Base-by-base conservation (phyloP, 306 rosid species). In the Cucurbita ficifolia region DNA sequence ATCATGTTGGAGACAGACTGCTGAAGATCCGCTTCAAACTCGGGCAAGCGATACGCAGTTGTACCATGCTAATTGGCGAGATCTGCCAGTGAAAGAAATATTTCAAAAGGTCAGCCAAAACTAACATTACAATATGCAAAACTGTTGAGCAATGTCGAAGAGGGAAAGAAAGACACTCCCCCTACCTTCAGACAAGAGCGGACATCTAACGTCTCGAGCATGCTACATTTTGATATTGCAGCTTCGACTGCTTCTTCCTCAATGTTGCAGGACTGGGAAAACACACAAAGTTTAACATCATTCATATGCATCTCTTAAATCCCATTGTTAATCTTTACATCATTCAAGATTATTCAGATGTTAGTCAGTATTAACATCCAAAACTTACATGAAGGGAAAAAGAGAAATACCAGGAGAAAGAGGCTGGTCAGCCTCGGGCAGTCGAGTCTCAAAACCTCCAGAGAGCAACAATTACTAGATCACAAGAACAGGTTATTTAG, bases 121-220 rank as follows among this genome's bases (percentile, higher is more conserved):
- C 35, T 43, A 42, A 18, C 35, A 1, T 42, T 18, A 64, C 2
- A 9, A 4, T 42, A 40, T 8, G 56, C 56, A 48, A 14, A 7
- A 48, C 73, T 69, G 24, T 48, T 22, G 33, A 49, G 33, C 16
- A 49, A 70, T 70, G 46, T 11, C 50, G 40, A 46, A 13, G 5
- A 29, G 17, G n/a, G 5, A 43, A 68, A 68, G 21, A 7, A 17
- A 24, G 60, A 60, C 62, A 38, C 67, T 51, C 56, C 60, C 84
- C 70, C 22, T 29, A 89, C 99, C 96, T 89, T 95, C 0, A 86
- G 99, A 89, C 99, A 95, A 70, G 83, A 85, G 81, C 99, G 97
- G 63, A 95, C 93, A 74, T 95, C 99, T 39, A 95, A 92, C n/a
- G 97, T 95, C 84, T 95, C 99, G 76, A 95, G 89, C 93, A 87